Evolutionary conservation across 257 asterid genomes (phyloP).

Genomic region (Nicotiana tabacum): DNA sequence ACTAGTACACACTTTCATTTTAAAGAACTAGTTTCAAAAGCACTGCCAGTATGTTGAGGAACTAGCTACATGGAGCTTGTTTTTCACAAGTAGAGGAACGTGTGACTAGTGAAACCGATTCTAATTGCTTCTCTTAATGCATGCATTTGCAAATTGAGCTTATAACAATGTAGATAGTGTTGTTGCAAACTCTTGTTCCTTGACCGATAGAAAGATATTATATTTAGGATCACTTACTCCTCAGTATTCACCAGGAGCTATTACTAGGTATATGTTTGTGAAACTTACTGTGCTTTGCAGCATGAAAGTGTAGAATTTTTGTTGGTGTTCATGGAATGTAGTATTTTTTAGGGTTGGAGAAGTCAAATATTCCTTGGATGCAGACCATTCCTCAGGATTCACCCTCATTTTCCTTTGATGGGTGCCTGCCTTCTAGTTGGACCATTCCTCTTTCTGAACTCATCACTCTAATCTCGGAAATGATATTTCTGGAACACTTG

Average conservation of each 20-base stretch:
- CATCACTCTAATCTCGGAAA: slow-evolving; percentile 54
- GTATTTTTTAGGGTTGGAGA: background rate
- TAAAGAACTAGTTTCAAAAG: background rate
- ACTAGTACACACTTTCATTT: background rate
- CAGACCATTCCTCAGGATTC: slow-evolving; percentile 37
- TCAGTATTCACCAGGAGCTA: slow-evolving; percentile 61
- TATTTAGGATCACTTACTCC: slow-evolving; percentile 65
- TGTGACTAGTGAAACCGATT: background rate
- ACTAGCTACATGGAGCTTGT: background rate
- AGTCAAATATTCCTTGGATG: background rate
- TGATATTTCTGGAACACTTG: slow-evolving; percentile 59
- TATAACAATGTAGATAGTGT: background rate
- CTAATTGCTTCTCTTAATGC: background rate
- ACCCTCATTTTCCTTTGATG: slow-evolving; percentile 52
- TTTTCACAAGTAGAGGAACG: background rate
- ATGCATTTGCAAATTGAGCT: background rate
- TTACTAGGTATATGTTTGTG: slow-evolving; percentile 52
- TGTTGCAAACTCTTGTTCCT: slow-evolving; percentile 23
- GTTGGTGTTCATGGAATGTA: background rate
- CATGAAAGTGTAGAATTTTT: background rate
- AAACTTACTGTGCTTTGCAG: background rate
- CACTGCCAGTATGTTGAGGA: background rate
- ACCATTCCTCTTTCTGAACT: slow-evolving; percentile 48
- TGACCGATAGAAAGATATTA: slow-evolving; percentile 61
- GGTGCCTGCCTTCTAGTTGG: slow-evolving; percentile 76